Evolutionary conservation across 2,329 filamentous ascomycete genomes (phyloP).

Genomic region (Xylaria sp.): DNA sequence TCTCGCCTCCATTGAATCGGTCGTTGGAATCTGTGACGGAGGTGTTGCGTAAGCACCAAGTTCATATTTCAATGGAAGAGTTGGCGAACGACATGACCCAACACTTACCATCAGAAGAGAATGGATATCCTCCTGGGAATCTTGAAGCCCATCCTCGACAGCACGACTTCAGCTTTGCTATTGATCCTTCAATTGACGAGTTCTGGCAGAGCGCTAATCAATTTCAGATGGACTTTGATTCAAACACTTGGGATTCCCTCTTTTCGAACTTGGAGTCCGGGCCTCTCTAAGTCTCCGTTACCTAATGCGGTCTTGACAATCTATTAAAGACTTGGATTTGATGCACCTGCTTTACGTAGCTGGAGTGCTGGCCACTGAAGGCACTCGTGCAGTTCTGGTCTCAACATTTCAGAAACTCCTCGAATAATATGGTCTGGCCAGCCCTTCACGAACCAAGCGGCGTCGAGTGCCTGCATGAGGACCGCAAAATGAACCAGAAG

Average conservation of each 20-base stretch:
- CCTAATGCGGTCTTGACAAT: no score
- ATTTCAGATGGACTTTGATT: constrained; percentile 1
- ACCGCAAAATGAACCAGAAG: no score
- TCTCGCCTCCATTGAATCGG: constrained; percentile 18
- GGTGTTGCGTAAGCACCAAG: constrained; percentile 20
- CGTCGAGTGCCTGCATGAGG: no score
- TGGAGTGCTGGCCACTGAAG: no score
- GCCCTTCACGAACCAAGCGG: no score
- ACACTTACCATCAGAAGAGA: not conserved
- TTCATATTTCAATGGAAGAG: constrained; percentile 5
- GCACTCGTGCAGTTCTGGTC: no score
- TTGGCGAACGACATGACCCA: not conserved
- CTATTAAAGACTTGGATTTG: no score
- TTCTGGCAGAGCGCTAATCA: constrained; percentile 7
- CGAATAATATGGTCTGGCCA: no score
- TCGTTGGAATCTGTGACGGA: constrained; percentile 17
- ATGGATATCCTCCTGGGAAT: not conserved
- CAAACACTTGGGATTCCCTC: constrained; percentile 1
- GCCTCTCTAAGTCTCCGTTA: not conserved
- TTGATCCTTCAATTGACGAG: constrained; percentile 2
- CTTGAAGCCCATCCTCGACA: not conserved
- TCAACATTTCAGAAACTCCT: no score
- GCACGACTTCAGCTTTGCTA: not conserved
- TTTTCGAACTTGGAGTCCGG: constrained; percentile 7
- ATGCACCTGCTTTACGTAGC: no score